A percentile compares a stretch with the other conserved stretches of the same genome.
Conservation (phyloP, 2,329 filamentous ascomycete species). For the Penicillium sp. region DNA sequence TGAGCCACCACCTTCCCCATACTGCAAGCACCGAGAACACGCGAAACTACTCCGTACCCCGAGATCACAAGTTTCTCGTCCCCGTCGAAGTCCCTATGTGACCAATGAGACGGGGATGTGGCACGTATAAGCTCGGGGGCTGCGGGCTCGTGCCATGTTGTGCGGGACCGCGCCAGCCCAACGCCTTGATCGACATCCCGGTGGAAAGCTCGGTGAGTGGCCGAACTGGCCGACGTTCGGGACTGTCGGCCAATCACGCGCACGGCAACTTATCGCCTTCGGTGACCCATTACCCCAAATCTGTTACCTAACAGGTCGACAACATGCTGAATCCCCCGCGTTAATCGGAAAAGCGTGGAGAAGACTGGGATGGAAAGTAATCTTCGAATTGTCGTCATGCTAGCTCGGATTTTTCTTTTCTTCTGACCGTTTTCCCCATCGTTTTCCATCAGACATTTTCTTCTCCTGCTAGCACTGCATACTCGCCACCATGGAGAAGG, state of each 20-base stretch:
- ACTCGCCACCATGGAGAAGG: slow-evolving; percentile 14
- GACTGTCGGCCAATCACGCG: slow-evolving; percentile 6
- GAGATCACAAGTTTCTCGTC: neutral
- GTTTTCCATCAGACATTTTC: neutral
- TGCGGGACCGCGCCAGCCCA: slow-evolving; percentile 7
- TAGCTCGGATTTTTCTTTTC: neutral
- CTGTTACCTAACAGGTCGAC: slow-evolving; percentile 23
- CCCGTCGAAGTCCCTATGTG: neutral
- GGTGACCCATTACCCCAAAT: slow-evolving; percentile 21
- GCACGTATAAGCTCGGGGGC: slow-evolving; percentile 18
- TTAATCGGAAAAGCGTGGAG: slow-evolving; percentile 5
- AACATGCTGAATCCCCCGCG: slow-evolving; percentile 13
- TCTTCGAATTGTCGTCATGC: slow-evolving; percentile 17
- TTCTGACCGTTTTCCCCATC: neutral
- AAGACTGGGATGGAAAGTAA: slow-evolving; percentile 17
- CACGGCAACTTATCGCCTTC: slow-evolving; percentile 13
- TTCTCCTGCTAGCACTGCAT: neutral
- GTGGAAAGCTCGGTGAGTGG: slow-evolving; percentile 9
- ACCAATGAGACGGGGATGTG: slow-evolving; percentile 1
- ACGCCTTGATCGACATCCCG: slow-evolving; percentile 3
- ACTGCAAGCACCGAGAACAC: neutral
- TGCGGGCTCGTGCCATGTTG: slow-evolving; percentile 6
- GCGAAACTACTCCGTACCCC: neutral
- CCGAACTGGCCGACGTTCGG: slow-evolving; percentile 12
- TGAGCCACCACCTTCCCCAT: slow-evolving; percentile 1